Evolutionary conservation across 78 protist species (phyloP).

Genomic region (Protostelium mycophagum): DNA sequence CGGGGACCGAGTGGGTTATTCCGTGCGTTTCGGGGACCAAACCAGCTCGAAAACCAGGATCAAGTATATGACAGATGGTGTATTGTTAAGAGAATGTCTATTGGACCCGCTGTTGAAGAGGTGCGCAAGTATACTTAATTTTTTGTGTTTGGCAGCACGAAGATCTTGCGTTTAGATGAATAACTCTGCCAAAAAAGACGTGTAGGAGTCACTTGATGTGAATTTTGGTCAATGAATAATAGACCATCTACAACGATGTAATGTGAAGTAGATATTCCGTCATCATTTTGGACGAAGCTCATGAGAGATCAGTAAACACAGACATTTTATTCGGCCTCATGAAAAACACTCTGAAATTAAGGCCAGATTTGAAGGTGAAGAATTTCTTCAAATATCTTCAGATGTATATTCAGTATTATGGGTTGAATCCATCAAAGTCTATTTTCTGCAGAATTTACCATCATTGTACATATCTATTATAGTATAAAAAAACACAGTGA

Average conservation of each 20-base stretch:
- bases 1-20: slow-evolving; percentile 84
- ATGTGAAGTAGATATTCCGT: slow-evolving; percentile 57
- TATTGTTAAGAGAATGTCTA: slow-evolving; percentile 81
- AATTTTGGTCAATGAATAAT: no score
- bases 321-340: slow-evolving; percentile 80
- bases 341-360: slow-evolving; percentile 62
- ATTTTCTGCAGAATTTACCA: neutral
- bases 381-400: neutral
- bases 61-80: slow-evolving; percentile 90
- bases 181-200: no score
- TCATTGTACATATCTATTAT: no score
- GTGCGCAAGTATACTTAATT: neutral
- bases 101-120: slow-evolving; percentile 58
- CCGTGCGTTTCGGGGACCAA: slow-evolving; percentile 84
- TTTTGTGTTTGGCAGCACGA: neutral
- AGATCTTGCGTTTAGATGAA: no score
- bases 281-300: slow-evolving; percentile 89
- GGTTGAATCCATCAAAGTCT: slow-evolving; percentile 23
- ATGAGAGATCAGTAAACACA: slow-evolving; percentile 84
- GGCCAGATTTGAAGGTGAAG: slow-evolving; percentile 47
- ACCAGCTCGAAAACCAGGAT: slow-evolving; percentile 55
- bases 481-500: no score
- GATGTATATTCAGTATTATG: slow-evolving; percentile 67
- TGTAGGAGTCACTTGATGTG: no score
- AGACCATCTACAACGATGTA: no score